Conservation (phyloP, 1,139 yeast species). For the Geotrichum fermentans region DNA sequence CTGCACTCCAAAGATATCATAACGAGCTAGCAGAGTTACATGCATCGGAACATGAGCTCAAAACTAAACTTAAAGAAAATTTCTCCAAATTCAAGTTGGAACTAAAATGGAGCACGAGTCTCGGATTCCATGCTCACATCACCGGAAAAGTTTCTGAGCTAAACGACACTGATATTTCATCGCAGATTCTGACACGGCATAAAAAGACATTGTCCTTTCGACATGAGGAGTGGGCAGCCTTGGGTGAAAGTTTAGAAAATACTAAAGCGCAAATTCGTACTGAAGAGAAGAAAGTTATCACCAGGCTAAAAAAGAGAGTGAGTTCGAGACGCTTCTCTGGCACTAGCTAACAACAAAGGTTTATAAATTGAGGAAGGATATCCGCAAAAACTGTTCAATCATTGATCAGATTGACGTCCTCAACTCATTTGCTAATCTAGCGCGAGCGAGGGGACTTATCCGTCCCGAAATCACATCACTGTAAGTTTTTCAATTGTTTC, state of each 20-base stretch:
- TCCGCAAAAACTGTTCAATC: constrained; percentile 46
- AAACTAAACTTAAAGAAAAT: constrained; percentile 22
- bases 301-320: constrained; percentile 13
- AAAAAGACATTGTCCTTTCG: constrained; percentile 29
- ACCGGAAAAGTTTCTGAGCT: constrained; percentile 19
- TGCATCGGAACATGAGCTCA: constrained; percentile 21
- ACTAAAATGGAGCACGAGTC: constrained; percentile 37
- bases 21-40: constrained; percentile 10
- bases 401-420: constrained; percentile 71
- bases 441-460: constrained; percentile 58
- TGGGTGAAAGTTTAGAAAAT: constrained; percentile 33
- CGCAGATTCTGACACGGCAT: constrained; percentile 27
- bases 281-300: constrained; percentile 19
- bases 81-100: constrained; percentile 26
- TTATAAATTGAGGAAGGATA: constrained; percentile 38
- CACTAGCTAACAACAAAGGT: constrained; percentile 43
- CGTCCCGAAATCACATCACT: constrained; percentile 59
- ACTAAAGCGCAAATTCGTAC: constrained; percentile 24
- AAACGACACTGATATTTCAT: constrained; percentile 21
- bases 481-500: constrained; percentile 39
- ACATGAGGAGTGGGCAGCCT: constrained; percentile 30
- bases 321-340: constrained; percentile 12
- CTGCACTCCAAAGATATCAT: constrained; percentile 27
- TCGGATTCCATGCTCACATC: constrained; percentile 33
- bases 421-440: constrained; percentile 64